Base-by-base conservation (phyloP, 2,329 filamentous ascomycete species). In the Diplodia mutila region DNA sequence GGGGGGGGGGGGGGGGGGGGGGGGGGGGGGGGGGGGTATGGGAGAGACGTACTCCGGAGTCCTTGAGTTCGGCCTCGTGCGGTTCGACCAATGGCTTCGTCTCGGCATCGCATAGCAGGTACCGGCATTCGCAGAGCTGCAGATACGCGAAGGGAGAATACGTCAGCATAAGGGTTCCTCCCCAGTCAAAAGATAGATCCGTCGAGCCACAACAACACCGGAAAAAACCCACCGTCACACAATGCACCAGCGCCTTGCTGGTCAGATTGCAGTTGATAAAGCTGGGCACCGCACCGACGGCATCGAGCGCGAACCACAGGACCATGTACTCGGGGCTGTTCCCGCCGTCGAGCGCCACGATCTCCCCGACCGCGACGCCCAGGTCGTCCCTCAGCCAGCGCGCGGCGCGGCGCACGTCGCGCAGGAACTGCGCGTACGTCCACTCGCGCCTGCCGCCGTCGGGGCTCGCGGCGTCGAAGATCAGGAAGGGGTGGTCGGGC, bases 221-320 rank as follows among this genome's bases (percentile, higher is more conserved):
- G 29, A 8, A 61, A 14, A 8, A 18, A 25, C 54, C 42, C 39
- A 57, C 65, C 55, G 39, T 51, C 27, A 67, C 54, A 64, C 89
- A 91, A 76, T 92, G 89, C 49, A 90, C 72, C 69, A 92, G 76
- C 1, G 89, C 86, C 70, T 89, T 85, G 0, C 86, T 87, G 9
- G 85, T 82, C 9, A 92, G 80, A 73, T 91, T 89, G 75, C 89
- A 87, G 75, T 92, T 92, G 75, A 92, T 89, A 78, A 90, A 85
- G 0, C 90, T 89, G 0, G 90, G 90, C 0, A 88, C 89, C 14
- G 87, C 87, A 2, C 90, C 90, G 66, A 92, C 85, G 8, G 87
- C 84, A 82, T 86, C 85, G 3, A 90, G 79, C 0, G 86, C 90
- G 46, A 91, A 74, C 86, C 89, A 90, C 2, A 85, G 84, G 61